Evolutionary conservation across 148 eudicot species (phyloP).

Genomic region (Fagopyrum tataricum): DNA sequence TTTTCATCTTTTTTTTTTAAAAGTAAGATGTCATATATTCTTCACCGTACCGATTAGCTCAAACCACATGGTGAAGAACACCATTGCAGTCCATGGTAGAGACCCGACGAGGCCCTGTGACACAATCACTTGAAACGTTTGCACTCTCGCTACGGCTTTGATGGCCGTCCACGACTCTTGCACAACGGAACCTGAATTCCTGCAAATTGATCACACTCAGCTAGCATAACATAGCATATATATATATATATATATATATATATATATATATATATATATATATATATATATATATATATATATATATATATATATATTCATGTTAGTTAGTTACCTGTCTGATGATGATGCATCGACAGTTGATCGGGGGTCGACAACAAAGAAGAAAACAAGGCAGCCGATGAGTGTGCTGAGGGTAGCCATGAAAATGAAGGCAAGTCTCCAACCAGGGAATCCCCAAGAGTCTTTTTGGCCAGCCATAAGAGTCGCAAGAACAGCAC

Average conservation of each 20-base stretch:
- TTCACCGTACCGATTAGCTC: constrained; percentile 56
- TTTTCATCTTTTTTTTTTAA: too few relatives aligned
- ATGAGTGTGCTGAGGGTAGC: constrained; percentile 58
- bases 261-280: not conserved
- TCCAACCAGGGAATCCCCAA: constrained; percentile 86
- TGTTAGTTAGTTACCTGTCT: constrained; percentile 36
- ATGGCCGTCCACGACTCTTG: constrained; percentile 71
- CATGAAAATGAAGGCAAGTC: constrained; percentile 70
- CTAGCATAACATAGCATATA: not conserved
- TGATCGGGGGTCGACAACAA: constrained; percentile 72
- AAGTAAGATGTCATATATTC: too few relatives aligned
- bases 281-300: not conserved
- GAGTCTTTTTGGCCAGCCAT: constrained; percentile 79
- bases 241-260: not conserved
- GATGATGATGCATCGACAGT: constrained; percentile 22
- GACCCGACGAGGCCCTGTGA: constrained; percentile 92
- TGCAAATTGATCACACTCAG: constrained; percentile 49
- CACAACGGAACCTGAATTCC: constrained; percentile 52
- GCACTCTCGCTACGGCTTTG: constrained; percentile 61
- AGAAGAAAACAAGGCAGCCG: constrained; percentile 59
- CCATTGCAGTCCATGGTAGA: constrained; percentile 95
- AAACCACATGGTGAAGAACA: constrained; percentile 90
- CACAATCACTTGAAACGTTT: constrained; percentile 84
- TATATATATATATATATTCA: not conserved
- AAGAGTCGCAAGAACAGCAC: constrained; percentile 77